Base-by-base conservation (phyloP, 1,139 yeast genomes). In the Petasospora rhodanensis region DNA sequence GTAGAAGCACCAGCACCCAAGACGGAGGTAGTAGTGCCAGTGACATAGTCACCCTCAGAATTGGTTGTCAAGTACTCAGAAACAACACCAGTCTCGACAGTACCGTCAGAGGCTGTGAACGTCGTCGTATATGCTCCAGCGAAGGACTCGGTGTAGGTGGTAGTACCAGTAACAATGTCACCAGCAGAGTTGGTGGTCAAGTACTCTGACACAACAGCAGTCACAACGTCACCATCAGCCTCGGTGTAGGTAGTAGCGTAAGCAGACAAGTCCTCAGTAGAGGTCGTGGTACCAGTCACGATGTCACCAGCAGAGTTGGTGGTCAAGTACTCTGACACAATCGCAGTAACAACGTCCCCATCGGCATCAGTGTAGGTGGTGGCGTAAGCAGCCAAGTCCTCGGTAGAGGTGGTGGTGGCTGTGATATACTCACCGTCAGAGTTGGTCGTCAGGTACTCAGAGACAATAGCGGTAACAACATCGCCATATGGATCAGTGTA, bases 61-160 rank as follows among this genome's bases (percentile, higher is more conserved):
- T 28, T 29, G 7, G 39, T 28, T 8, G 39, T 32, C 16, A 31
- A 12, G 29, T 29, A 35, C 30, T 14, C 27, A 3, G 37, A 31
- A 15, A 35, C 34, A 22, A 32, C 28, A 15, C 32, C 36, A 17
- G 38, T 31, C 11, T 18, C 28, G 11, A 28, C 14, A 6, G 7
- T 7, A n/a, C 40, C 40, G 18, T 8, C 35, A 24, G 32, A 9
- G 14, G 14, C 32, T 16, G 37, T 30, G 29, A 18, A 28, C 2
- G 38, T 32, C 15, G 41, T 40, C n/a, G 34, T 26, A 35, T 39
- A 33, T 8, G 35, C 23, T 20, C 22, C 16, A 19, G 31, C 23
- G 22, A 22, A 26, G 15, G 34, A 18, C 11, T 14, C 20, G n/a
- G 17, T 6, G n/a, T 16, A 4, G 9, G 34, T 24, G 7, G 34